Percentiles rank a stretch among this genome's conserved stretches.
phyloP scores from a whole-genome alignment of 371 early-diverging fungal genomes.

The Blakeslea trispora region DNA sequence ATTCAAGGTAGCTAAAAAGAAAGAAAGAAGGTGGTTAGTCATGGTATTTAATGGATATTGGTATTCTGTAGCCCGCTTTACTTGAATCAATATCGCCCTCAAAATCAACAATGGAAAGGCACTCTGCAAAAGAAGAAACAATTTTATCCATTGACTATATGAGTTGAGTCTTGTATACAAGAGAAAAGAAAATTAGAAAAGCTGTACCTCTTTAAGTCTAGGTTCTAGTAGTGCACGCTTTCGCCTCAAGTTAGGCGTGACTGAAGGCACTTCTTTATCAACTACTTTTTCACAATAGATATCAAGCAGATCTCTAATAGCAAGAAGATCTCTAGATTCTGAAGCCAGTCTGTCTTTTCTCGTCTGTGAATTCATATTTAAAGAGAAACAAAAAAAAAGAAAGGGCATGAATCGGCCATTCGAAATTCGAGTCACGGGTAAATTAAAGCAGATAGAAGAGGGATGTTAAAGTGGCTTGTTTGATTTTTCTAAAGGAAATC shows the following conservation, averaged over 20 bases:
- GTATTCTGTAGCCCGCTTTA: too few species aligned
- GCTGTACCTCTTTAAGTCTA: background rate
- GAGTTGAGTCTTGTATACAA: too few species aligned
- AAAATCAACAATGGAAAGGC: background rate
- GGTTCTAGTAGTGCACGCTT: background rate
- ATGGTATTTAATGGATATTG: too few species aligned
- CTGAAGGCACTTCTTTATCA: background rate
- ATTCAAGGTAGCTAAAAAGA: background rate
- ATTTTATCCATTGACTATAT: background rate
- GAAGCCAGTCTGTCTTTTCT: background rate
- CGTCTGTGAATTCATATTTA: background rate
- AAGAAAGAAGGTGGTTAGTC: too few species aligned
- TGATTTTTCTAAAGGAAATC: background rate
- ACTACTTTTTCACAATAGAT: background rate
- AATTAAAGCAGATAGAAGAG: background rate
- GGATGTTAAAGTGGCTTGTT: constrained; percentile 5
- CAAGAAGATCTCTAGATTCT: background rate
- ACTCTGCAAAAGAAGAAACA: background rate
- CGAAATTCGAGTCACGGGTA: constrained; percentile 6
- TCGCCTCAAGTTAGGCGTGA: background rate
- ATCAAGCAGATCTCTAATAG: background rate
- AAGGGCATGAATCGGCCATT: constrained; percentile 4
- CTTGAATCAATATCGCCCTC: background rate
- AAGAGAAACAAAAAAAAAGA: background rate
- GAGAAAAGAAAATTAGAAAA: background rate